Evolutionary conservation across 2,329 filamentous ascomycete species (phyloP), one percentile per base, ranked within the genome.

Genomic region (Xylaria digitata): DNA sequence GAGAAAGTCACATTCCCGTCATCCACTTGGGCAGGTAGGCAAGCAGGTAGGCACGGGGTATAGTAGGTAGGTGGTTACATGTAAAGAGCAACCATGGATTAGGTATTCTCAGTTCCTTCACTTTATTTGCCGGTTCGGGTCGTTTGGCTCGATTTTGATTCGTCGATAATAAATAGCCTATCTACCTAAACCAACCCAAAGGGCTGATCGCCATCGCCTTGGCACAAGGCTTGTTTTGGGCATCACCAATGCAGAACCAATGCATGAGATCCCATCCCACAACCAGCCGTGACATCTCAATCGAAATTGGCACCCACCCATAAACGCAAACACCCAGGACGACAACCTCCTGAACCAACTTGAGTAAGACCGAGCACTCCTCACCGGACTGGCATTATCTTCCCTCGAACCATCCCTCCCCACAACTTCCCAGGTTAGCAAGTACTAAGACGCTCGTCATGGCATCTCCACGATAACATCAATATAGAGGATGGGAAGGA

Each of bases 141-240:
- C 49, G 40, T 32, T 19, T 46, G 37, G 49, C 55, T 46, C 30
- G 26, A 19, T 21, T 56, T 23, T 67, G 65, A 67, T 67, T 67
- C 65, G 65, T 21, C 60, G 32, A 37, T 6, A 21, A 55, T n/a
- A 48, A 42, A 37, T 9, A 21, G 40, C 19, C 37, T n/a, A 42
- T 54, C 19, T 40, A 9, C 32, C 34, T 42, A 42, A 32, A 63
- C 32, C 26, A 42, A 21, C 15, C 40, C 37, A 6, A 32, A 52
- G 53, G 40, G 42, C 55, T 54, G 48, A 55, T 49, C 56, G 40
- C 46, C 49, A 21, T 55, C 34, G 61, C 6, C 61, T 68, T 68
- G 65, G 61, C 65, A 55, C 42, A 59, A 65, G 62, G 57, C 65
- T 68, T 65, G 62, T 61, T 65, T 58, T 8, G 45, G 50, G 60